These are phyloP conservation scores for Trichoderma simmonsii DNA, from an alignment of 2,329 filamentous ascomycete genomes.

Conservation along the genomic window DNA sequence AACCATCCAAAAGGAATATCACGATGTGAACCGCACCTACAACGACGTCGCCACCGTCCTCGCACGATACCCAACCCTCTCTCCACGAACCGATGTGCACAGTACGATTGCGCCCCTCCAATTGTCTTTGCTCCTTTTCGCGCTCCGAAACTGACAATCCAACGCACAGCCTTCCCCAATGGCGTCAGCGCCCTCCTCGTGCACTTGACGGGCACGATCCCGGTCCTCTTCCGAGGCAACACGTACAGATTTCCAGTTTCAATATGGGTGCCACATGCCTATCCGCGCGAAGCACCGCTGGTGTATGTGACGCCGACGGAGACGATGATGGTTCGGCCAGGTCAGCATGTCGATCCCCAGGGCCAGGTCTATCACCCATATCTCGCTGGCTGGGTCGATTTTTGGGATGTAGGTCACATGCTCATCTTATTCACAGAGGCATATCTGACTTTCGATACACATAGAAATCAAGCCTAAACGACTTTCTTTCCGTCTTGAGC, in stretches of 20 bases:
- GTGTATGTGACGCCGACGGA: conserved; percentile 85
- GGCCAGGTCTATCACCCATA: conserved; percentile 96
- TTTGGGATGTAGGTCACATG: conserved; percentile 73
- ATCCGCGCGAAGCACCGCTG: conserved; percentile 81
- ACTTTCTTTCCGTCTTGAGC: conserved; percentile 77
- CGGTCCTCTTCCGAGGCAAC: conserved; percentile 84
- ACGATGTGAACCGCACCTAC: conserved; percentile 88
- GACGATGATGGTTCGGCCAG: conserved; percentile 84
- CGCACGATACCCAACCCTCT: conserved; percentile 72
- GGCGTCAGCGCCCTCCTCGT: conserved; percentile 83
- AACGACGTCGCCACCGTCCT: conserved; percentile 84
- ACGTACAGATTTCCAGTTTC: conserved; percentile 89
- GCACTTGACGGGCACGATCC: conserved; percentile 80
- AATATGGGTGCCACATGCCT: conserved; percentile 89
- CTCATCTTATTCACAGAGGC: no score
- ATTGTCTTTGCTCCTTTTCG: not conserved
- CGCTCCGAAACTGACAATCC: conserved; percentile 12
- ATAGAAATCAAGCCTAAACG: conserved; percentile 76
- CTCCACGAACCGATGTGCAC: conserved; percentile 89
- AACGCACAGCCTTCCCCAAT: conserved; percentile 72
- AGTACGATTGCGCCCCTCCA: conserved; percentile 54
- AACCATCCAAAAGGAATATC: conserved; percentile 67
- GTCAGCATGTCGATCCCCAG: conserved; percentile 92
- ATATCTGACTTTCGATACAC: conserved; percentile 11
- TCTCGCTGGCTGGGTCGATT: conserved; percentile 81